These are phyloP conservation scores for Candida ponderosae DNA, from an alignment of 805 yeast species.

Conservation along the genomic window DNA sequence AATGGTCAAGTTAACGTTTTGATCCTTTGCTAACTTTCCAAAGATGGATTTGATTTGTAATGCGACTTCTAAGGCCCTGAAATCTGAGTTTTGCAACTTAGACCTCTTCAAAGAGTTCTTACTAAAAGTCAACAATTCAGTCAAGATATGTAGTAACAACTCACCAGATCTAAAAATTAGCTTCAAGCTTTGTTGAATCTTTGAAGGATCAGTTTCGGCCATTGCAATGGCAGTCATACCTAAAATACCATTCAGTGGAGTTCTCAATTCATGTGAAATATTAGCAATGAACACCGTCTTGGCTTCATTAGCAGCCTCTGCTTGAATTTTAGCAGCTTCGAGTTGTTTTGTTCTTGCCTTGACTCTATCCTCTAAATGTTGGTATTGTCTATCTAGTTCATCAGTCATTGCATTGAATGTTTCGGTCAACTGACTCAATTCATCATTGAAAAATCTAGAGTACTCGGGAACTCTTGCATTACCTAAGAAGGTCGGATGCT, in stretches of 20 bases:
- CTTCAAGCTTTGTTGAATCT: conserved; percentile 68
- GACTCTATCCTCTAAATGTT: conserved; percentile 83
- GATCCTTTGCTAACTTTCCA: conserved; percentile 70
- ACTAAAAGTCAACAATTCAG: conserved; percentile 87
- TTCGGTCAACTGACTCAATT: conserved; percentile 77
- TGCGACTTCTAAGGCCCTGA: conserved; percentile 73
- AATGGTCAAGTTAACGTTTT: conserved; percentile 62
- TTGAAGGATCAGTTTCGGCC: conserved; percentile 67
- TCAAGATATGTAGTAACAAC: conserved; percentile 75
- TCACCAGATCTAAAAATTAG: conserved; percentile 91
- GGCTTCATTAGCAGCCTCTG: conserved; percentile 94
- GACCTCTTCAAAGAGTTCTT: conserved; percentile 82
- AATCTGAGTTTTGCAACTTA: conserved; percentile 75
- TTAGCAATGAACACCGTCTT: conserved; percentile 91
- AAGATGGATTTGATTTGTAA: conserved; percentile 82
- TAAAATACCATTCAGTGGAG: conserved; percentile 91
- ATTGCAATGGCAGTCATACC: conserved; percentile 94
- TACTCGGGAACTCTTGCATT: conserved; percentile 36
- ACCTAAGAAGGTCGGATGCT: conserved; percentile 25
- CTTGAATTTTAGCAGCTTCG: conserved; percentile 81
- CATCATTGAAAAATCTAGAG: conserved; percentile 62
- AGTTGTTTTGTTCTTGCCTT: conserved; percentile 78
- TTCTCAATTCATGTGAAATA: conserved; percentile 88
- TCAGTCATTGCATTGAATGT: conserved; percentile 90
- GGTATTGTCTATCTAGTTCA: conserved; percentile 77